Base-by-base conservation (phyloP, 2,329 filamentous ascomycete species). In the Fusarium annulatum region DNA sequence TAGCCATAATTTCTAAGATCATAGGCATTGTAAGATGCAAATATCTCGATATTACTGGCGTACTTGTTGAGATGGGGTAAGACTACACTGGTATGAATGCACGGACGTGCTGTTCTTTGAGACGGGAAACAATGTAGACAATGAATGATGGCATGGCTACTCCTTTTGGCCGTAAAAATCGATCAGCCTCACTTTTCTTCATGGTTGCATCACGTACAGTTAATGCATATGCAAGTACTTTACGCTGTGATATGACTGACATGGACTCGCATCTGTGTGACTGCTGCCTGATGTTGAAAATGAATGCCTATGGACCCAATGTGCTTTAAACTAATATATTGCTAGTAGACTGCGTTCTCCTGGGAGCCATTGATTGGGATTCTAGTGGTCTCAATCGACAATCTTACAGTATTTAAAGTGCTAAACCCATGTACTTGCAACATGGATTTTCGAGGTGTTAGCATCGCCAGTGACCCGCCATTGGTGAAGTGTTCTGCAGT, bases 201-300 rank as follows among this genome's bases (percentile, higher is more conserved):
- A 26, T 28, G 42, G 34, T 38, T 48, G 60, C 38, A 64, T 46
- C 48, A 45, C 28, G 3, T 59, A 38, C 15, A 23, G 15, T 16
- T 30, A 26, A 64, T 52, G 52, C 64, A 67, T 64, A 67, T 64
- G 64, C 60, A 67, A 46, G 51, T 42, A 45, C 52, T 63, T 15
- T 43, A 56, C 12, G 23, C 23, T 38, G 23, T n/a, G 34, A 19
- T 52, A 34, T 16, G 16, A 53, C 49, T 14, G n/a, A 26, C 42
- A 45, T 45, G 23, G 3, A 42, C 58, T n/a, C n/a, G 34, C 58
- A 28, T 60, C 38, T 38, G 45, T n/a, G 58, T 41, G 58, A 34
- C 58, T 61, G 58, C 45, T 61, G 58, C 36, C 46, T 61, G n/a
- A 53, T 7, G 28, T 19, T 12, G 34, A 41, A n/a, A 33, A 36